These are phyloP conservation scores for Themeda triandra DNA, from an alignment of 176 grass and related monocot genomes.

Conservation along the genomic window DNA sequence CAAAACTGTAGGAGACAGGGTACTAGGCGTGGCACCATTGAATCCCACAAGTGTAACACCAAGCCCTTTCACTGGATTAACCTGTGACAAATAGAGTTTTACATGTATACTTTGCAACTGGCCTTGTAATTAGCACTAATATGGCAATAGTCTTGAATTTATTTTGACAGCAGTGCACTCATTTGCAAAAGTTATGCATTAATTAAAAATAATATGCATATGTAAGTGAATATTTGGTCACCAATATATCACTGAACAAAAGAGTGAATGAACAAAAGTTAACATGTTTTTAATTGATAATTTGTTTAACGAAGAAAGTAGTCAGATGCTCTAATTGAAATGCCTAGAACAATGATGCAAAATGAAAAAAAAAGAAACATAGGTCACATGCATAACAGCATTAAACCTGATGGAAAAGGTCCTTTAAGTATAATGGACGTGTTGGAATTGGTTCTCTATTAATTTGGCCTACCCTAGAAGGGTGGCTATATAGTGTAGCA, in stretches of 20 bases:
- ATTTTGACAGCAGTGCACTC: not conserved
- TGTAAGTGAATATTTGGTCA: not conserved
- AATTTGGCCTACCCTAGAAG: too few relatives aligned
- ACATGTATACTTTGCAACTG: not conserved
- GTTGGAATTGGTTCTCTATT: too few relatives aligned
- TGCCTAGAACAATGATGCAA: too few relatives aligned
- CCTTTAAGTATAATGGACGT: too few relatives aligned
- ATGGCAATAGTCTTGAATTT: not conserved
- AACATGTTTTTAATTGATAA: not conserved
- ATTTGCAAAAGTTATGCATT: not conserved
- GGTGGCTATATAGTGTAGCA: too few relatives aligned
- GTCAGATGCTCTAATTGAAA: too few relatives aligned
- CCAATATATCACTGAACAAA: not conserved
- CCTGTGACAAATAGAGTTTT: constrained; percentile 35
- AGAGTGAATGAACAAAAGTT: not conserved
- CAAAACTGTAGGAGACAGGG: constrained; percentile 80
- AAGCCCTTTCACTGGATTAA: constrained; percentile 75
- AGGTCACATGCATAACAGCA: too few relatives aligned
- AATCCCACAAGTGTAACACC: constrained; percentile 53
- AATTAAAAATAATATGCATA: not conserved
- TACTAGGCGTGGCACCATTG: constrained; percentile 57
- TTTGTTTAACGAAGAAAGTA: not conserved
- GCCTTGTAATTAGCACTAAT: not conserved
- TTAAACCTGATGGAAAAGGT: too few relatives aligned
- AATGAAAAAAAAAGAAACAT: too few relatives aligned